These are phyloP conservation scores for Citrus mangshanensis DNA, from an alignment of 345 rosid species.

Conservation along the genomic window DNA sequence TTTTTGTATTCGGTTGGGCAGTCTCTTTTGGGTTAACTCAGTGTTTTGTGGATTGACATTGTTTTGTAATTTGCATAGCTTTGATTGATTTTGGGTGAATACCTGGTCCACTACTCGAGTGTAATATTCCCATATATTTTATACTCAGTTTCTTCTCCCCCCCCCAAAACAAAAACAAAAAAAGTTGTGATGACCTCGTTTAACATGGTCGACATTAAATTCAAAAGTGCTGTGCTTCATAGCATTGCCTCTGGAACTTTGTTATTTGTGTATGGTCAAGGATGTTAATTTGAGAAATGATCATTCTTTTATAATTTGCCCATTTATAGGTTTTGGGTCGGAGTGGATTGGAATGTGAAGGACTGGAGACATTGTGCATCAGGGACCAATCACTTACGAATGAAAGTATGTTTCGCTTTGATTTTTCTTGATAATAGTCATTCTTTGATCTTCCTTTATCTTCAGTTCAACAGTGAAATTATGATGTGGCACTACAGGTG, in stretches of 20 bases:
- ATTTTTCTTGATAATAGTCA: slow-evolving; percentile 7
- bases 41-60: too few species aligned
- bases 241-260: slow-evolving; percentile 1
- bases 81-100: too few species aligned
- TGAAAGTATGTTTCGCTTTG: slow-evolving; percentile 54
- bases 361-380: slow-evolving; percentile 60
- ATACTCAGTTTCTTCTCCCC: too few species aligned
- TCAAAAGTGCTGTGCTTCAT: not conserved
- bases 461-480: not conserved
- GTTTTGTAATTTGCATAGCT: too few species aligned
- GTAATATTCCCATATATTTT: too few species aligned
- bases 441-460: not conserved
- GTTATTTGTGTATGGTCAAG: slow-evolving; percentile 4
- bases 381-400: slow-evolving; percentile 72
- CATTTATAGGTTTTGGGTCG: slow-evolving; percentile 55
- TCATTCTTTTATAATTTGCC: slow-evolving; percentile 6
- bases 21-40: too few species aligned
- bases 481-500: slow-evolving; percentile 43
- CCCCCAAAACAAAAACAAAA: too few species aligned
- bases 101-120: too few species aligned
- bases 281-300: slow-evolving; percentile 7
- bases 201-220: not conserved
- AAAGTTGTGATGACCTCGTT: not conserved
- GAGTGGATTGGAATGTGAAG: slow-evolving; percentile 70
- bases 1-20: too few species aligned